Percentiles rank a stretch among this genome's conserved stretches.
These are phyloP conservation scores for Warburgia ugandensis DNA, from an alignment of 164 flowering plant genomes.

Conservation along the genomic window DNA sequence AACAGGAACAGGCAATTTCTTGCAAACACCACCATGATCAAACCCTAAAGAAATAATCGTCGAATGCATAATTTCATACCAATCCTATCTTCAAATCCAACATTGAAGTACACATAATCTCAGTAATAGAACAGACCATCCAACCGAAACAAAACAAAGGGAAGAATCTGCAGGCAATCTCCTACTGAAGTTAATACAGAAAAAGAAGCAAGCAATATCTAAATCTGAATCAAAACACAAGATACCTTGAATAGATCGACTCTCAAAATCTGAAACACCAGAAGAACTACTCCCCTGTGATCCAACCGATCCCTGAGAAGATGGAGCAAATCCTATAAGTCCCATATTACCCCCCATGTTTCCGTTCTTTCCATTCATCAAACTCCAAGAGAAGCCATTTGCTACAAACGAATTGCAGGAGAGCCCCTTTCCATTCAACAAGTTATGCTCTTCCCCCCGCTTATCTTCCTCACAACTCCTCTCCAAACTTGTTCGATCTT, in stretches of 20 bases:
- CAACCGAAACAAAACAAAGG: too few relatives aligned
- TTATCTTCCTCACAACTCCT: constrained; percentile 13
- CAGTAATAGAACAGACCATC: too few relatives aligned
- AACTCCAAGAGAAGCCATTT: too few relatives aligned
- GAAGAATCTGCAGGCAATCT: constrained; percentile 3
- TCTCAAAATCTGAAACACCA: constrained; percentile 40
- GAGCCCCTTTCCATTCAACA: too few relatives aligned
- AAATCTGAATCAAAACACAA: too few relatives aligned
- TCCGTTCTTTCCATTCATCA: constrained; percentile 17
- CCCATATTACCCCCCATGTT: constrained; percentile 2
- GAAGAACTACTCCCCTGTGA: constrained; percentile 55
- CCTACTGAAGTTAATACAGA: neutral
- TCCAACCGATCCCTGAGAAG: constrained; percentile 31
- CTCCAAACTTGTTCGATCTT: constrained; percentile 11
- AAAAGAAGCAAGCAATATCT: neutral
- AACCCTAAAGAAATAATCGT: too few relatives aligned
- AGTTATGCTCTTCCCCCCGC: constrained; percentile 23
- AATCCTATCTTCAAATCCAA: too few relatives aligned
- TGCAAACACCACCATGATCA: too few relatives aligned
- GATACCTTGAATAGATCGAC: constrained; percentile 34
- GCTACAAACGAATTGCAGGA: too few relatives aligned
- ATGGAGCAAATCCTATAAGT: constrained; percentile 11
- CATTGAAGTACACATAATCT: too few relatives aligned
- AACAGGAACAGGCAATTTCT: too few relatives aligned
- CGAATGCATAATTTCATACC: too few relatives aligned